A percentile compares a stretch with the other conserved stretches of the same genome.
Conservation (phyloP, 495 filamentous ascomycete species). For the Astrothelium subdiscretum region DNA sequence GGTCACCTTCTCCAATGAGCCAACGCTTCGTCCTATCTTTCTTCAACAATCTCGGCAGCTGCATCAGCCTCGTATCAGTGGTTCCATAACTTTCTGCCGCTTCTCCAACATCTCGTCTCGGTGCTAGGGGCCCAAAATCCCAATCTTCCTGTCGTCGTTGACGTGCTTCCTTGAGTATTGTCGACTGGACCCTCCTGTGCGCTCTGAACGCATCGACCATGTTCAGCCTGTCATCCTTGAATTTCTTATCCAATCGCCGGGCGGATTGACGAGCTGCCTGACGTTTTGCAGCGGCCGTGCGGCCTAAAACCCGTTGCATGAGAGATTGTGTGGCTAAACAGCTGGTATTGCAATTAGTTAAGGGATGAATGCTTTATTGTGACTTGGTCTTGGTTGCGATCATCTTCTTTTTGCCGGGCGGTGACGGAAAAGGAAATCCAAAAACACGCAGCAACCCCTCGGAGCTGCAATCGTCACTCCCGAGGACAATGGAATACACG, state of each 20-base stretch:
- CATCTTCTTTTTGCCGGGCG: not conserved
- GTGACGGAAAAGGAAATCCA: not conserved
- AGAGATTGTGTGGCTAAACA: not conserved
- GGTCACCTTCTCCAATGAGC: constrained; percentile 51
- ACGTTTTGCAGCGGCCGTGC: not conserved
- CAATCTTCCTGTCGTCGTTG: constrained; percentile 52
- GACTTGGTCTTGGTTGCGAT: not conserved
- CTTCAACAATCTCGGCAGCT: constrained; percentile 29
- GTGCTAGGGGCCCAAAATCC: constrained; percentile 62
- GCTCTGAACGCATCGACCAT: not conserved
- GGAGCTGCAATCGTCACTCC: not conserved
- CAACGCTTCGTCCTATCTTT: constrained; percentile 36
- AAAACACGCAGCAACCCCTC: not conserved
- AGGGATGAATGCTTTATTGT: not conserved
- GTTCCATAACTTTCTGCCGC: constrained; percentile 38
- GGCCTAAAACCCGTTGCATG: not conserved
- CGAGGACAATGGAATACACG: too few relatives aligned
- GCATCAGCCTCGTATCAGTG: constrained; percentile 31
- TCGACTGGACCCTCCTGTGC: constrained; percentile 2
- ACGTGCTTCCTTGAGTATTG: constrained; percentile 23
- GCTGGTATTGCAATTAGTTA: not conserved
- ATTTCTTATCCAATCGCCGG: not conserved
- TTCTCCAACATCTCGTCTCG: constrained; percentile 53
- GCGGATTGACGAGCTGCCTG: not conserved
- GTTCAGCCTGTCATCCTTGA: not conserved